Evolutionary conservation across 495 filamentous ascomycete genomes (phyloP).

Genomic region (Immersiella caudata): DNA sequence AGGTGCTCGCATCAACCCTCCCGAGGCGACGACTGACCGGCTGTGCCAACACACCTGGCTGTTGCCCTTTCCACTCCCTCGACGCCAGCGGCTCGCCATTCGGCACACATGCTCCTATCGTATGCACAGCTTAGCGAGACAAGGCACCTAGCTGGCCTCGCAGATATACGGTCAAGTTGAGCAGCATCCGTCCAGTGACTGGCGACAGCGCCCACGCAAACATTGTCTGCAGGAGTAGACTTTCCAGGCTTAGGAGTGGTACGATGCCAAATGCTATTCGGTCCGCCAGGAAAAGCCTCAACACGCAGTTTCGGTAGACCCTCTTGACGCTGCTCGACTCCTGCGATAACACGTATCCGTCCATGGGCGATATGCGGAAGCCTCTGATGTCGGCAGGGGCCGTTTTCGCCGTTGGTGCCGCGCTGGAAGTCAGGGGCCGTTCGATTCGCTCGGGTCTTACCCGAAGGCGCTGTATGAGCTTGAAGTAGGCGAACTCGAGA

Average conservation of each 20-base stretch:
- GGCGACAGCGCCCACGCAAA: slow-evolving; percentile 35
- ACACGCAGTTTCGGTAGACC: slow-evolving; percentile 36
- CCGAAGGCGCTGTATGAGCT: slow-evolving; percentile 42
- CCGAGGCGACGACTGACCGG: neutral
- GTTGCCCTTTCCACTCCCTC: too few relatives aligned
- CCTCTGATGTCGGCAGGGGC: slow-evolving; percentile 36
- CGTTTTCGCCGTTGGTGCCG: slow-evolving; percentile 2
- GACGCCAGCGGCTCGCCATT: too few relatives aligned
- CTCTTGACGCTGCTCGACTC: slow-evolving; percentile 28
- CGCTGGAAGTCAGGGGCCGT: slow-evolving; percentile 38
- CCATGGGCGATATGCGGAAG: slow-evolving; percentile 48
- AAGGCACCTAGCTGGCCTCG: neutral
- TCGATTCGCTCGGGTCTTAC: slow-evolving; percentile 39
- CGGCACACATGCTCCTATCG: neutral
- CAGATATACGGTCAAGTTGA: neutral
- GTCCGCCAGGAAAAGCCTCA: slow-evolving; percentile 44
- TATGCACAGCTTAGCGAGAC: neutral
- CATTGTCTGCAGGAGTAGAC: slow-evolving; percentile 29
- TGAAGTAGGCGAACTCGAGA: slow-evolving; percentile 40
- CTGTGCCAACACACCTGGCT: neutral
- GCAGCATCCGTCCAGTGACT: neutral
- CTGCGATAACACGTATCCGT: slow-evolving; percentile 42
- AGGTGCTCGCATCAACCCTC: slow-evolving; percentile 1
- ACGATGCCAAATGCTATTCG: slow-evolving; percentile 37
- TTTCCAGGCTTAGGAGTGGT: slow-evolving; percentile 32